These are phyloP conservation scores for Russula virescens DNA, from an alignment of 768 basidiomycete species.

Conservation along the genomic window DNA sequence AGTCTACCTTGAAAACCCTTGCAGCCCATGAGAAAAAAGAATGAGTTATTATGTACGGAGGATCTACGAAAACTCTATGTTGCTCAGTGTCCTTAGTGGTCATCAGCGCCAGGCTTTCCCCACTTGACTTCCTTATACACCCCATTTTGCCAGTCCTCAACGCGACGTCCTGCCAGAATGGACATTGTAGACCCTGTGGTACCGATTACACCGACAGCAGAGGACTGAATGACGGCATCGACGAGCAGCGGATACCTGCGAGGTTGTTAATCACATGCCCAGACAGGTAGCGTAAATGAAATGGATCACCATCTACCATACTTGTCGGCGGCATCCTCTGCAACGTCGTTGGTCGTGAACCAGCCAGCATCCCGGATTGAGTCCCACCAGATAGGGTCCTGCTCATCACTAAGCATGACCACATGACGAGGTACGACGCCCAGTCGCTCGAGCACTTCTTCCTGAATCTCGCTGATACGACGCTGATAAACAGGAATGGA, in stretches of 20 bases:
- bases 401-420: constrained; percentile 41
- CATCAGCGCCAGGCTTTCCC: constrained; percentile 54
- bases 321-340: constrained; percentile 30
- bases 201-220: constrained; percentile 65
- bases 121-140: constrained; percentile 48
- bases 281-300: background rate
- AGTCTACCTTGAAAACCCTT: too few species aligned
- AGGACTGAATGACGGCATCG: constrained; percentile 66
- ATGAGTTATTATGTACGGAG: background rate
- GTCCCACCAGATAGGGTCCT: constrained; percentile 37
- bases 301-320: constrained; percentile 34
- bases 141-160: constrained; percentile 60
- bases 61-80: background rate
- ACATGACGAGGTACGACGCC: constrained; percentile 33
- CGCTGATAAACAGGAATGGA: constrained; percentile 30
- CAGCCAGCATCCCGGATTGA: constrained; percentile 34
- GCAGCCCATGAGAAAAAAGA: background rate
- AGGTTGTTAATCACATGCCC: background rate
- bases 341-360: constrained; percentile 33
- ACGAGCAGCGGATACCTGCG: constrained; percentile 66
- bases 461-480: constrained; percentile 32
- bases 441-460: constrained; percentile 32
- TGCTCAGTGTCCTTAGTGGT: constrained; percentile 36
- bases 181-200: constrained; percentile 70
- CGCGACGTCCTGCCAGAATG: constrained; percentile 56